Base-by-base conservation (phyloP, 73 alveolate species). In the Strombidium stylifer region DNA sequence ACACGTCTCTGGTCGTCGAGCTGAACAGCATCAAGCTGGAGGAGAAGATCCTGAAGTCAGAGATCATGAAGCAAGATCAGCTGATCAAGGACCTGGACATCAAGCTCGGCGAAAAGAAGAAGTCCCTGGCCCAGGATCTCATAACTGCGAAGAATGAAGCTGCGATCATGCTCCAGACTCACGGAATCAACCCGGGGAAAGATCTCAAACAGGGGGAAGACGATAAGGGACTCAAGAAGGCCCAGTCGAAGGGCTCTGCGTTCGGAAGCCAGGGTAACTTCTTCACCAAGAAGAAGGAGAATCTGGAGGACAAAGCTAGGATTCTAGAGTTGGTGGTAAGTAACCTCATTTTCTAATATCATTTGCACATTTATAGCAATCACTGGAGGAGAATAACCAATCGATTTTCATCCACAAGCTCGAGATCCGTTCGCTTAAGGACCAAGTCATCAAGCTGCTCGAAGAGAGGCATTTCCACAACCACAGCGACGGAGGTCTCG, bases 1-100 rank as follows among this genome's bases (percentile, higher is more conserved):
- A 91, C 66, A 68, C 93, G 24, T 47, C 85, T 27, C 72, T 91
- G 19, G 64, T 91, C 0, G 81, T 84, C 12, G 98, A 91, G 50
- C 60, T 91, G 18, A 89, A 91, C 66, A 69, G 67, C 31, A 69
- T 91, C 12, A 90, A 89, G 53, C 72, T 49, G 35, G 73, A 73
- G 46, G 85, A 70, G 54, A 81, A 56, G 65, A 56, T 54, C n/a
- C 70, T 78, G 14, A 21, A 21, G 35, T 40, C 57, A 0, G 83
- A 66, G 25, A 78, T 66, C n/a, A 28, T 27, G 23, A 74, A 39
- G 67, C 45, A 30, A 52, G 76, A 67, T 74, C 56, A 49, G 48
- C 57, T 31, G 44, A 73, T 65, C 18, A 62, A 62, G 52, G 70
- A 82, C 6, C 37, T 52, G 8, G 84, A 74, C 39, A 41, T 24